A percentile compares a stretch with the other conserved stretches of the same genome.
phyloP scores from a whole-genome alignment of 176 grass and related monocot species.

The Neostapfia colusana region DNA sequence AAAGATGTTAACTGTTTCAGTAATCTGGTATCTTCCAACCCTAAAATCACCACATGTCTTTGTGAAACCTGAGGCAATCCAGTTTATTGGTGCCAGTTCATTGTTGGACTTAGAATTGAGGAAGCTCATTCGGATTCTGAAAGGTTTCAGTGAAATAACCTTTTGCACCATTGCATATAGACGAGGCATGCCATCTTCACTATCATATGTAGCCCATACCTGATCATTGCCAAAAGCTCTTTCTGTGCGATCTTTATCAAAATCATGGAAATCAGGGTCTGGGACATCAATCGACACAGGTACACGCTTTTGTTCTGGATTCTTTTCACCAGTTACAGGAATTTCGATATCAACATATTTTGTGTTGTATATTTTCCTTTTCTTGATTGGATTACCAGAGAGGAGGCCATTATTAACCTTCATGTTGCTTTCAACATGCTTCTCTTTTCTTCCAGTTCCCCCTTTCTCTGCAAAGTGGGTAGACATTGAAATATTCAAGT shows the following conservation, averaged over 20 bases:
- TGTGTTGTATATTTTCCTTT: constrained; percentile 28
- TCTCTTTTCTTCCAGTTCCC: constrained; percentile 20
- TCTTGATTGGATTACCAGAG: constrained; percentile 4
- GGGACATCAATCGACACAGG: constrained; percentile 83
- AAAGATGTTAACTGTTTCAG: too few relatives aligned
- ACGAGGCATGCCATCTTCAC: too few relatives aligned
- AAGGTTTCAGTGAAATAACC: too few relatives aligned
- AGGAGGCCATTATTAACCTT: not conserved
- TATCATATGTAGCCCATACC: too few relatives aligned
- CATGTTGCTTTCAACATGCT: constrained; percentile 4
- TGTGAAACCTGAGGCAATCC: too few relatives aligned
- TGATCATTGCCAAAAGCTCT: too few relatives aligned
- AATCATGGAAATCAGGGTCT: constrained; percentile 92
- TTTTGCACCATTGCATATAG: too few relatives aligned
- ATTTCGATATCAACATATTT: constrained; percentile 22
- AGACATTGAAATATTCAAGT: constrained; percentile 36
- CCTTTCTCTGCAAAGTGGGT: constrained; percentile 9
- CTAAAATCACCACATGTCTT: too few relatives aligned
- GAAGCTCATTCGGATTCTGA: too few relatives aligned
- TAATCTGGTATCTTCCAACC: too few relatives aligned
- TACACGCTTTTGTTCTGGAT: constrained; percentile 38
- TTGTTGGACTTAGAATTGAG: too few relatives aligned
- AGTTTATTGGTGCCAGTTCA: too few relatives aligned
- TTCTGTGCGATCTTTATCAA: constrained; percentile 94
- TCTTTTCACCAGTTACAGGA: constrained; percentile 17